Evolutionary conservation across 2,329 filamentous ascomycete genomes (phyloP).

Genomic region (Monosporascus sp.): DNA sequence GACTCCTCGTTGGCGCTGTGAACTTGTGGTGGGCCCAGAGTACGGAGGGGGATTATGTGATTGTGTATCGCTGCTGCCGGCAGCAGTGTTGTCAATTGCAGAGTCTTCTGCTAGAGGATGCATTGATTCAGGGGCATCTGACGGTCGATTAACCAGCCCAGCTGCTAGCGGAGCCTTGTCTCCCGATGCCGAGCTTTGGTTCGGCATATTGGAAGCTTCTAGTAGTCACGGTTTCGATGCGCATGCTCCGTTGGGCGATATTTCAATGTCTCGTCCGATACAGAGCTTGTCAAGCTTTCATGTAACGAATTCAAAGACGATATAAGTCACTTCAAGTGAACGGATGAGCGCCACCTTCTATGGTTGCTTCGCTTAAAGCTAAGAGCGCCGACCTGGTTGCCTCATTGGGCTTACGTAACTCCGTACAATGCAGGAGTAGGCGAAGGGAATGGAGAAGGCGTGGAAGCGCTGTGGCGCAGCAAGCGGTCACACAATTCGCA

Average conservation of each 20-base stretch:
- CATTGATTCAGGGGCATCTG: constrained; percentile 8
- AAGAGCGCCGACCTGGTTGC: no score
- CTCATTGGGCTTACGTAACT: no score
- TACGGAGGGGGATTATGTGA: constrained; percentile 21
- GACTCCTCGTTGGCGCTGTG: constrained; percentile 7
- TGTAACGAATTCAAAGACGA: no score
- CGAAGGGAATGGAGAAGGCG: no score
- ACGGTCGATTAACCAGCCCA: constrained; percentile 13
- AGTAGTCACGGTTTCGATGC: neutral
- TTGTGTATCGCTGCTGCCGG: neutral
- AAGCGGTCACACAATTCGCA: no score
- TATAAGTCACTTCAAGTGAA: no score
- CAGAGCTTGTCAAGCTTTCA: no score
- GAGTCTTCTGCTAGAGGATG: constrained; percentile 8
- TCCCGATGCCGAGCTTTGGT: constrained; percentile 6
- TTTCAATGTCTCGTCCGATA: neutral
- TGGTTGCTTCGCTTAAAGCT: no score
- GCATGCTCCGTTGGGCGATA: neutral
- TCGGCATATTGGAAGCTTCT: neutral
- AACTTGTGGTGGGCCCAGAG: constrained; percentile 19
- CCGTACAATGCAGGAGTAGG: no score
- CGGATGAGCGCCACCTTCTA: no score
- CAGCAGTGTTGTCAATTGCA: constrained; percentile 1
- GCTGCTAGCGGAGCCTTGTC: constrained; percentile 10
- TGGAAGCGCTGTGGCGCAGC: no score